Base-by-base conservation (phyloP, 305 asterid genomes). In the Lippia alba region DNA sequence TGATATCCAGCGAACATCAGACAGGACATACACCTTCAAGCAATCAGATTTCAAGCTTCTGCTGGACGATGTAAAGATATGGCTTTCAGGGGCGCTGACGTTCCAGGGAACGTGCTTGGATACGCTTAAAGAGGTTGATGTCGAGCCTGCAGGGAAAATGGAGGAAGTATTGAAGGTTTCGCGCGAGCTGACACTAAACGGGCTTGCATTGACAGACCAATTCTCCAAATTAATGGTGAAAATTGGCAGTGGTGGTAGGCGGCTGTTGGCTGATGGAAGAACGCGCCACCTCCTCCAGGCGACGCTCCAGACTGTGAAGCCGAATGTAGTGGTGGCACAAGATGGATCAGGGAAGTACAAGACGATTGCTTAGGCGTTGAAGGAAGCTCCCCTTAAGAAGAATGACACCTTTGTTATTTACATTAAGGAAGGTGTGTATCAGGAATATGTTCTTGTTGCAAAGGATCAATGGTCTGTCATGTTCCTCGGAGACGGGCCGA, bases 41-140 rank as follows among this genome's bases (percentile, higher is more conserved):
- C 10, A 55, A 1, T 36, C 51, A 9, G 53, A 71, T 56, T 40
- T 78, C 45, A 17, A 56, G 17, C 45, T 41, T 11, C 62, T 57
- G 3, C n/a, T 76, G 5, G 85, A 82, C 66, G 96, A 91, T 67
- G 63, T 89, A 61, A 82, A 76, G 61, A 86, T 84, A 4, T 91
- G 96, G 97, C 84, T 84, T 10, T 75, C 83, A 5, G 90, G 86
- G 17, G 82, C 89, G 45, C 41, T 84, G 8, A 88, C 95, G 0
- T 86, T 74, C 73, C 84, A 81, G 46, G 84, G 77, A 8, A 82
- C 93, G 20, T 89, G 96, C 75, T 53, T 85, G 11, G 93, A 87
- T 10, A 81, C 73, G 0, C 84, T 89, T 24, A 85, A 81, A 17
- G 78, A 75, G 12, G 71, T 58, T 0, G 64, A 76, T 0, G 84